Evolutionary conservation across 202 grass and related monocot species (phyloP).

Genomic region (Zoysia matrella): DNA sequence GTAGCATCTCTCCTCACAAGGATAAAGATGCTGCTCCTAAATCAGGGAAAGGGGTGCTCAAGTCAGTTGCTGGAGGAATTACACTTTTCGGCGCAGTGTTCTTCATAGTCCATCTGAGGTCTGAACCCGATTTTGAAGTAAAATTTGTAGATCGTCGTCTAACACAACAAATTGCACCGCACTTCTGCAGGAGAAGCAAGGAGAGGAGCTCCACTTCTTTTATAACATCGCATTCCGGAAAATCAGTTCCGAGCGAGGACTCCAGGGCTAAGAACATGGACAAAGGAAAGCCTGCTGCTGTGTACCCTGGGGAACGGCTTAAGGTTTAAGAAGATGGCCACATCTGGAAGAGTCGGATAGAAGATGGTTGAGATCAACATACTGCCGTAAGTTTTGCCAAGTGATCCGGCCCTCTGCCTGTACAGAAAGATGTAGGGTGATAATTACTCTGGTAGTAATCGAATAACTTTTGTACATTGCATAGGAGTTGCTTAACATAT

Average conservation of each 20-base stretch:
- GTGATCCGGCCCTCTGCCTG: conserved; percentile 1
- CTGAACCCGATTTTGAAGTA: background rate
- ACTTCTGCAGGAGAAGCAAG: conserved; percentile 54
- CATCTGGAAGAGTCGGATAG: background rate
- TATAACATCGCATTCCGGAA: conserved; percentile 45
- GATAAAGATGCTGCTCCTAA: conserved; percentile 26
- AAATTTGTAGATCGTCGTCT: background rate
- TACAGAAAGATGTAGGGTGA: conserved; percentile 33
- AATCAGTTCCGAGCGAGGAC: conserved; percentile 35
- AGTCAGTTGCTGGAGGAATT: conserved; percentile 72
- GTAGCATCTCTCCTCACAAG: conserved; percentile 16
- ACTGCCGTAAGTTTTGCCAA: conserved; percentile 14
- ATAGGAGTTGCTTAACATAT: background rate
- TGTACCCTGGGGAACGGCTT: conserved; percentile 58
- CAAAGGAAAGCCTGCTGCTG: conserved; percentile 21
- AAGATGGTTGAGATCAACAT: background rate
- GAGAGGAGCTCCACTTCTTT: conserved; percentile 43
- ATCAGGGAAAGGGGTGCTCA: conserved; percentile 58
- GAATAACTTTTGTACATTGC: background rate
- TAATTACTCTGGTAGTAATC: background rate
- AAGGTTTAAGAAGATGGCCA: conserved; percentile 44
- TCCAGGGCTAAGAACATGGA: conserved; percentile 34
- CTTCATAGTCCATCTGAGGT: conserved; percentile 71
- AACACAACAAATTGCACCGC: conserved; percentile 1
- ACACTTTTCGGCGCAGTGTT: conserved; percentile 58